Evolutionary conservation across 345 rosid genomes (phyloP).

Genomic region (Salix dunnii): DNA sequence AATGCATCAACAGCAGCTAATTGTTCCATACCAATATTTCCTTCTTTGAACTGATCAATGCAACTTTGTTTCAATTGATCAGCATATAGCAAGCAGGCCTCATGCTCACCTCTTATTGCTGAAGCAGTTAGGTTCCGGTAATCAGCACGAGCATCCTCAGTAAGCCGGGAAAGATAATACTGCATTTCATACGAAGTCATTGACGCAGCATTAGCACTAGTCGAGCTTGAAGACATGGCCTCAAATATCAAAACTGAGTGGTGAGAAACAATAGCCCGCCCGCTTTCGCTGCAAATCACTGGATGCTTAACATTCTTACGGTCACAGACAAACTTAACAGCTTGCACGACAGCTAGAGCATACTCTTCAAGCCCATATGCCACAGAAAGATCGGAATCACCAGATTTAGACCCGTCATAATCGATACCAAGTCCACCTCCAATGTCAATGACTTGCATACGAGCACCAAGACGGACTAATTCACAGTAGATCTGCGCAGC

Average conservation of each 20-base stretch:
- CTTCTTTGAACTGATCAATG: conserved; percentile 77
- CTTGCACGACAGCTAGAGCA: conserved; percentile 72
- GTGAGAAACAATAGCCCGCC: conserved; percentile 87
- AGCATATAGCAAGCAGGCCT: conserved; percentile 58
- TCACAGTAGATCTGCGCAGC: conserved; percentile 94
- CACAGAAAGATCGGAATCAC: conserved; percentile 76
- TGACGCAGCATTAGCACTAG: conserved; percentile 3
- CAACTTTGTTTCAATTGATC: conserved; percentile 84
- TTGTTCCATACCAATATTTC: conserved; percentile 68
- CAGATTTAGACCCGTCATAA: conserved; percentile 89
- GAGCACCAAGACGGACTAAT: conserved; percentile 80
- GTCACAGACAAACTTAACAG: conserved; percentile 61
- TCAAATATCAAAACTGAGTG: conserved; percentile 83
- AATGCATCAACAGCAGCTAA: conserved; percentile 82
- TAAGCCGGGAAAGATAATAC: conserved; percentile 50
- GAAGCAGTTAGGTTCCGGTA: conserved; percentile 52
- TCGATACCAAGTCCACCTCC: conserved; percentile 94
- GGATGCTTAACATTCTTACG: conserved; percentile 73
- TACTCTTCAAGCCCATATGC: conserved; percentile 82
- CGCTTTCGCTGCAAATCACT: conserved; percentile 80
- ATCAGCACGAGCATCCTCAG: conserved; percentile 61
- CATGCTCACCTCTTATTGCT: conserved; percentile 58
- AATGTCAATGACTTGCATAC: conserved; percentile 70
- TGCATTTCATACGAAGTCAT: conserved; percentile 42
- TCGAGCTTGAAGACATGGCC: conserved; percentile 48